Evolutionary conservation across 768 basidiomycete species (phyloP).

Genomic region (Boletus edulis): DNA sequence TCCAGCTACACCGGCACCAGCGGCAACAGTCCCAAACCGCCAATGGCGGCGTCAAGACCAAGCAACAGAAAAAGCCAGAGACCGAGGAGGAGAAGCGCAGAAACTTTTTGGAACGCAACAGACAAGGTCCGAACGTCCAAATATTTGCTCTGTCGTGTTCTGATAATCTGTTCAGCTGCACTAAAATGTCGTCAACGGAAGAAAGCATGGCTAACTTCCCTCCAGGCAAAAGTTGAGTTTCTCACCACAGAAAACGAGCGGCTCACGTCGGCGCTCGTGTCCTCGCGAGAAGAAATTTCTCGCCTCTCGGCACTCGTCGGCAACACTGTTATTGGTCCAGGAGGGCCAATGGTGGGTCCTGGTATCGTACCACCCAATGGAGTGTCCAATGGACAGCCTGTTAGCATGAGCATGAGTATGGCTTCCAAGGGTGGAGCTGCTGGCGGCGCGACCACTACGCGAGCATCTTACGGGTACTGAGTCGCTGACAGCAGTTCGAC

Average conservation of each 20-base stretch:
- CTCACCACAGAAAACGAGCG: conserved; percentile 94
- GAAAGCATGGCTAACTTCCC: conserved; percentile 92
- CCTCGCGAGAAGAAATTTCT: conserved; percentile 89
- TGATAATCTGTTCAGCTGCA: conserved; percentile 59
- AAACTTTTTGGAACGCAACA: conserved; percentile 95
- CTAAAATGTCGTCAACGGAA: conserved; percentile 99
- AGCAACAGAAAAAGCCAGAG: conserved; percentile 71
- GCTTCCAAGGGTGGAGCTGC: conserved; percentile 36
- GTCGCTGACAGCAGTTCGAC: neutral
- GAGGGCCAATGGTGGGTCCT: conserved; percentile 29
- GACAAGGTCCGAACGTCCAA: conserved; percentile 67
- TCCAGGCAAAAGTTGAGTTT: conserved; percentile 93
- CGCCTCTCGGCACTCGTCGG: conserved; percentile 75
- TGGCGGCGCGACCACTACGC: conserved; percentile 29
- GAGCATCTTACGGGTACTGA: conserved; percentile 43
- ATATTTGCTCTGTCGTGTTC: neutral
- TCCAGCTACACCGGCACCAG: conserved; percentile 18
- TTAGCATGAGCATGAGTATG: conserved; percentile 44
- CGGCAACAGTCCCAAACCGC: conserved; percentile 9
- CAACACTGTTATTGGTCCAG: conserved; percentile 52
- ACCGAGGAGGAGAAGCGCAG: conserved; percentile 97
- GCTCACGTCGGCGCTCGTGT: conserved; percentile 80
- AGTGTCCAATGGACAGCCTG: conserved; percentile 34
- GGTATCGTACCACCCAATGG: conserved; percentile 29
- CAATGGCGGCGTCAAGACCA: conserved; percentile 14